Percentiles rank a stretch among this genome's conserved stretches.
Conservation (phyloP, 2,329 filamentous ascomycete genomes). For the Sclerotiophoma versabilis region DNA sequence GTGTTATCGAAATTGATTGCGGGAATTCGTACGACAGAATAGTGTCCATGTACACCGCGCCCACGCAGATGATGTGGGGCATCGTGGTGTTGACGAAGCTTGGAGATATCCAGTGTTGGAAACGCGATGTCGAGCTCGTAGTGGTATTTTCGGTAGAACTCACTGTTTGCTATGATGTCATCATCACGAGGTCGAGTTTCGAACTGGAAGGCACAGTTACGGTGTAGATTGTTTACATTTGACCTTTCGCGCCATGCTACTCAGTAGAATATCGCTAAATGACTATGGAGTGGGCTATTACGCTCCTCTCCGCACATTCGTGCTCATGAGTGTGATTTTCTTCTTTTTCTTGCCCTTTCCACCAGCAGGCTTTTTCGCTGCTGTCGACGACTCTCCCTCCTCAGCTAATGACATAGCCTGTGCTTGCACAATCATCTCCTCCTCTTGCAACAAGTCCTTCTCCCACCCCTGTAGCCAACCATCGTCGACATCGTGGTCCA, state of each 20-base stretch:
- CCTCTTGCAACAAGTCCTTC: conserved; percentile 72
- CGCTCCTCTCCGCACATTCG: conserved; percentile 65
- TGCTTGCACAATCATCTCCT: conserved; percentile 58
- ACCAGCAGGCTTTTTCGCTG: conserved; percentile 44
- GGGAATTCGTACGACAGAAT: conserved; percentile 66
- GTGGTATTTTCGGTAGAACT: conserved; percentile 10
- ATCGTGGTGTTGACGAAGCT: neutral
- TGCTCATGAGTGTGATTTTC: conserved; percentile 74
- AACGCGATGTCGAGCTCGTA: neutral
- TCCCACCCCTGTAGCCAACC: conserved; percentile 90
- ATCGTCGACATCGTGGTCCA: conserved; percentile 64
- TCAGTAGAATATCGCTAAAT: conserved; percentile 27
- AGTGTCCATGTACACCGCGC: conserved; percentile 75
- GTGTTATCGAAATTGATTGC: neutral
- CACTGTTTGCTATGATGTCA: conserved; percentile 16
- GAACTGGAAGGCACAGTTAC: neutral
- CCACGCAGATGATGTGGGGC: conserved; percentile 66
- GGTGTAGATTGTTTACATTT: conserved; percentile 16
- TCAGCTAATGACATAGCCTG: conserved; percentile 49
- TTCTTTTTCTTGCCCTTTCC: conserved; percentile 70
- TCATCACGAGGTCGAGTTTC: neutral
- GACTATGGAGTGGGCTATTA: conserved; percentile 20
- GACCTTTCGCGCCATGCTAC: conserved; percentile 37
- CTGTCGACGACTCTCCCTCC: conserved; percentile 19
- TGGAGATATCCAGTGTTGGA: neutral